Conservation (phyloP, 2,329 filamentous ascomycete genomes). For the Pseudogymnoascus sp. region DNA sequence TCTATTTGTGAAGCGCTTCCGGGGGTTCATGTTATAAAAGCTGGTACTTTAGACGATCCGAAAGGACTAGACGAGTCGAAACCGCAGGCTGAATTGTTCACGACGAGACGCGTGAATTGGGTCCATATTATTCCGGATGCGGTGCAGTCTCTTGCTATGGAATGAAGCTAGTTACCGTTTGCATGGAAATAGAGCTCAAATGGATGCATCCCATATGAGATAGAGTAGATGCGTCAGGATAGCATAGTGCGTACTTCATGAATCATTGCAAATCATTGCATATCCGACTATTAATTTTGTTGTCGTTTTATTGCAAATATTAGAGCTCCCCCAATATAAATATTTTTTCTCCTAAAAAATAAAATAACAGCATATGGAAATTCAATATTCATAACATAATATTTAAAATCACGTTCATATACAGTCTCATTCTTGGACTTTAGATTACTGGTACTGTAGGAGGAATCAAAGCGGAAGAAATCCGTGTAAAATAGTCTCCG, state of each 20-base stretch:
- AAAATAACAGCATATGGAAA: neutral
- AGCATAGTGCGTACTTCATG: neutral
- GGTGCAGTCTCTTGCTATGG: conserved; percentile 19
- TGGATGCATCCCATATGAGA: neutral
- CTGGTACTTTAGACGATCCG: conserved; percentile 21
- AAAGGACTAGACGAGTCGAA: conserved; percentile 19
- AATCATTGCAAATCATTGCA: neutral
- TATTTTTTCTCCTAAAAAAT: neutral
- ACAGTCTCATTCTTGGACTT: too few species aligned
- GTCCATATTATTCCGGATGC: conserved; percentile 18
- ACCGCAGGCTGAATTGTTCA: conserved; percentile 22
- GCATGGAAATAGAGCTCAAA: neutral
- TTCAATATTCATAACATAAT: neutral
- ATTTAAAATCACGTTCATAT: neutral
- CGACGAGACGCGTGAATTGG: conserved; percentile 16
- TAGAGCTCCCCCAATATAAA: neutral
- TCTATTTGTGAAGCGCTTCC: conserved; percentile 20
- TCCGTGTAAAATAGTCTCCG: neutral
- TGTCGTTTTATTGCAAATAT: neutral
- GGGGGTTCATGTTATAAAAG: conserved; percentile 20
- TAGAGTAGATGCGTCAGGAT: too few species aligned
- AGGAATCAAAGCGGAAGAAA: too few species aligned
- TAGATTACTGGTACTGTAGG: too few species aligned
- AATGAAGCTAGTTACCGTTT: neutral
- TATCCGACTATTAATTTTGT: neutral